phyloP scores from a whole-genome alignment of 2,329 filamentous ascomycete genomes.

The Exutisphaerella laricina region DNA sequence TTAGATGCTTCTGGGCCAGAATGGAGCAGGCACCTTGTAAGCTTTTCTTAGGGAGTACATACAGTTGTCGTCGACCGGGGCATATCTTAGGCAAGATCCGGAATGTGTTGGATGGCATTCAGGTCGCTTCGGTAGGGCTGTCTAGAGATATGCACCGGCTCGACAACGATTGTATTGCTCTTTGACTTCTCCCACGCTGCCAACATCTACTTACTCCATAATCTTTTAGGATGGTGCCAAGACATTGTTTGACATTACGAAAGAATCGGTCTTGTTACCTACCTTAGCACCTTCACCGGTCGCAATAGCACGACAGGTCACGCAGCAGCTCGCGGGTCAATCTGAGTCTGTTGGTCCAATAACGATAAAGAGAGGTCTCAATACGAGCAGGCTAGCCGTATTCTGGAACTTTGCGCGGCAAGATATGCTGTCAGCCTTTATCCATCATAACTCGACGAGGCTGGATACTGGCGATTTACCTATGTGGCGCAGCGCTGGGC shows the following conservation, averaged over 20 bases:
- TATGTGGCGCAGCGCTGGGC: constrained; percentile 59
- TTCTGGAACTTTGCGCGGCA: constrained; percentile 65
- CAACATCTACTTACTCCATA: too few species aligned
- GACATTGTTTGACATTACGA: constrained; percentile 53
- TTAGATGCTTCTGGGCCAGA: constrained; percentile 59
- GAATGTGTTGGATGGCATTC: too few species aligned
- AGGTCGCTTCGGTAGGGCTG: too few species aligned
- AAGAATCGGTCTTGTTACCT: constrained; percentile 45
- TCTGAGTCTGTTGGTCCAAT: constrained; percentile 2
- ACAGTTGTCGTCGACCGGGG: too few species aligned
- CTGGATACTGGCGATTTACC: constrained; percentile 57
- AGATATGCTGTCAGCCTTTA: constrained; percentile 59
- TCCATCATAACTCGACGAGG: constrained; percentile 56
- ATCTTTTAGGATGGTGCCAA: constrained; percentile 62
- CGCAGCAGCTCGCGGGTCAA: constrained; percentile 15
- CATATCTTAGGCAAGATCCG: too few species aligned
- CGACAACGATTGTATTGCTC: too few species aligned
- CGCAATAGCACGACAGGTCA: constrained; percentile 22
- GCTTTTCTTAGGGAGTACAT: too few species aligned
- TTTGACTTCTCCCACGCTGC: too few species aligned
- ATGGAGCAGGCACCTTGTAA: constrained; percentile 61
- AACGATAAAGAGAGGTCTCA: constrained; percentile 35
- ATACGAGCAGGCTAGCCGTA: constrained; percentile 52
- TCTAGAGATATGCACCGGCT: too few species aligned
- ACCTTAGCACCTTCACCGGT: constrained; percentile 39